Conservation (phyloP, 176 grass and related monocot genomes). For the Zoysia pacifica region DNA sequence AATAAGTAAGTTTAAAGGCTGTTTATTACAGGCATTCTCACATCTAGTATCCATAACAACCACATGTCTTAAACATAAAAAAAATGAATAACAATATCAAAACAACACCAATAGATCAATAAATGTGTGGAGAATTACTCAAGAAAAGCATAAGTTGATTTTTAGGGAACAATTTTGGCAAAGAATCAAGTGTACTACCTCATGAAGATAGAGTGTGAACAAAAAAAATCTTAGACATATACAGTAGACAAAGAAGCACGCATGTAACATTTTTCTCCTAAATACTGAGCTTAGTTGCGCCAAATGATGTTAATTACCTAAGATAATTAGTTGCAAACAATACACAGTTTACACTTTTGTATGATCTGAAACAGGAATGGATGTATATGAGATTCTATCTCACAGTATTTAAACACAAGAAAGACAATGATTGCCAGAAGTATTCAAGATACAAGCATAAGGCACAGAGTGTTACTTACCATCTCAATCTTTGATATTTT, state of each 20-base stretch:
- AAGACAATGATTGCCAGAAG: not conserved
- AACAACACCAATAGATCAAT: constrained; percentile 17
- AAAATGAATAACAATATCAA: constrained; percentile 12
- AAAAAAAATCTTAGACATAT: constrained; percentile 1
- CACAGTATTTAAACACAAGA: constrained; percentile 1
- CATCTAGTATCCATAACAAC: constrained; percentile 7
- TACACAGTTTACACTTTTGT: not conserved
- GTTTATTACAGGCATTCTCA: constrained; percentile 21
- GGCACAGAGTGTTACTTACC: constrained; percentile 53
- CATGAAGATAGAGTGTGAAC: not conserved
- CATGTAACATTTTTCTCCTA: not conserved
- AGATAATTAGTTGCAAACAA: constrained; percentile 11
- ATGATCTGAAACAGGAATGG: not conserved
- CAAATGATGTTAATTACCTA: not conserved
- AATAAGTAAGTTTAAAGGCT: constrained; percentile 18
- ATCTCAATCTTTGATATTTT: constrained; percentile 79
- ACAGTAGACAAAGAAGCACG: not conserved
- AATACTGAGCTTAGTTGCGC: not conserved
- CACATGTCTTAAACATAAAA: constrained; percentile 19
- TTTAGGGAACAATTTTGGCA: constrained; percentile 4
- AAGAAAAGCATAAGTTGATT: not conserved
- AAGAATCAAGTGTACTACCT: not conserved
- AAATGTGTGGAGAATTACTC: constrained; percentile 18
- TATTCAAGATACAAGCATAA: constrained; percentile 21
- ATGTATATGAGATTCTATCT: not conserved